Evolutionary conservation across 768 basidiomycete species (phyloP).

Genomic region (Goffeauzyma gilvescens): DNA sequence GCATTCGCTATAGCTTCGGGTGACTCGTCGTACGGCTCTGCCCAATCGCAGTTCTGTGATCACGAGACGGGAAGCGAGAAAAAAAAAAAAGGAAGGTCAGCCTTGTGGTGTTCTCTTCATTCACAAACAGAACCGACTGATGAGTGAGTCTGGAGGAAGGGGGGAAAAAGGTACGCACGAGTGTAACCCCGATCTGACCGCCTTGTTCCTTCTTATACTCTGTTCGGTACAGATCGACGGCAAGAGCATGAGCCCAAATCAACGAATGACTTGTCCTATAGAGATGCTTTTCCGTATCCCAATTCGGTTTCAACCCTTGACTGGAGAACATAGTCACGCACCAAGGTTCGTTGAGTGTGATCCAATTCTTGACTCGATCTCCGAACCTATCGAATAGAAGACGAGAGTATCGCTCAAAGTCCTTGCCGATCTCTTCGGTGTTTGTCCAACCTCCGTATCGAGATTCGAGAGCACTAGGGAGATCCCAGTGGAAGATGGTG

Average conservation of each 20-base stretch:
- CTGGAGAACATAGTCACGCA: slow-evolving; percentile 11
- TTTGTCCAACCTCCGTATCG: slow-evolving; percentile 54
- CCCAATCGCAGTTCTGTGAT: slow-evolving; percentile 11
- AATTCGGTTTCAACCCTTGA: slow-evolving; percentile 7
- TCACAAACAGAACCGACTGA: neutral
- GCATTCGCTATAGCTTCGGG: slow-evolving; percentile 46
- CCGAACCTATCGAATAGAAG: slow-evolving; percentile 58
- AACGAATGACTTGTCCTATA: slow-evolving; percentile 47
- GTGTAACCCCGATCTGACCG: slow-evolving; percentile 58
- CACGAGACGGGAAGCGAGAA: slow-evolving; percentile 1
- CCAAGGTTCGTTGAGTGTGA: slow-evolving; percentile 13
- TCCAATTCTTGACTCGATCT: slow-evolving; percentile 57
- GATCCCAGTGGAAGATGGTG: slow-evolving; percentile 63
- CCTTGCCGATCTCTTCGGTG: slow-evolving; percentile 46
- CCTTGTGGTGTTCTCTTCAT: no score
- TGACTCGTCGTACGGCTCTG: slow-evolving; percentile 1
- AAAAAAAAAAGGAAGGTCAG: no score
- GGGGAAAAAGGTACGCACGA: slow-evolving; percentile 58
- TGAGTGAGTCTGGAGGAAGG: slow-evolving; percentile 30
- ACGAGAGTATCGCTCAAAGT: slow-evolving; percentile 45
- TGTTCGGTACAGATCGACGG: slow-evolving; percentile 48
- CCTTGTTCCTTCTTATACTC: slow-evolving; percentile 46
- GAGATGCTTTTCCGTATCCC: slow-evolving; percentile 3
- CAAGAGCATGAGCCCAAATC: slow-evolving; percentile 51
- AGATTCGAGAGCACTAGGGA: slow-evolving; percentile 54